Evolutionary conservation across 352 stramenopile species (phyloP), one percentile per base, ranked within the genome.

Genomic region (Phytopythium kandeliae): DNA sequence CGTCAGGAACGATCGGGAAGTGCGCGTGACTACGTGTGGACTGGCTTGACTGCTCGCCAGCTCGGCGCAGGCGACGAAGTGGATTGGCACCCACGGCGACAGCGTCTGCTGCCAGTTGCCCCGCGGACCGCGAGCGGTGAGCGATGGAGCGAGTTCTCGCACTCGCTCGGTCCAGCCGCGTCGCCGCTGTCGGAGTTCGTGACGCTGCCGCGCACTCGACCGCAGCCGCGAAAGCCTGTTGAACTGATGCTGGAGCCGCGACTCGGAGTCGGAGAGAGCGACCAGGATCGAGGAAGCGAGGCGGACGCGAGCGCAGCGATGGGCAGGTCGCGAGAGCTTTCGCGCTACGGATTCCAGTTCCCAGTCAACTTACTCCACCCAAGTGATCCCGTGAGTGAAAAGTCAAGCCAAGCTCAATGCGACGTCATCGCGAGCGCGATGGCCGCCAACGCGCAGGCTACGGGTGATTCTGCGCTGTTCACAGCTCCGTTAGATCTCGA

Each of bases 261-360:
- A 48, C 15, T 11, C 10, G 41, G 17, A 8, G n/a, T 38, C 17
- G 26, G 15, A 19, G 34, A 9, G 11, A 40, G 19, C 1, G 0
- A 16, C 8, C 4, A 16, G 0, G 43, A 7, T 12, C n/a, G n/a
- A n/a, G 25, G 28, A 6, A 37, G 37, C 37, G n/a, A 26, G 2
- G 7, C 21, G 0, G 56, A 53, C 22, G 25, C 41, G 8, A 57
- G 48, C 21, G 37, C 36, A 17, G 11, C 36, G 16, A 26, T 22
- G 17, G 46, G 36, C 19, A 43, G 24, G 7, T 31, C 44, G 47
- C 30, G 62, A 64, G 60, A 24, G 24, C 11, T 9, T 10, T n/a
- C 57, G 22, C 58, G 50, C 42, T 76, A 54, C 38, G 63, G 67
- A 4, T 71, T 76, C 53, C 45, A 65, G 11, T 73, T 68, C 41